Evolutionary conservation across 2,329 filamentous ascomycete species (phyloP).

Genomic region (Chrysosporium queenslandicum): DNA sequence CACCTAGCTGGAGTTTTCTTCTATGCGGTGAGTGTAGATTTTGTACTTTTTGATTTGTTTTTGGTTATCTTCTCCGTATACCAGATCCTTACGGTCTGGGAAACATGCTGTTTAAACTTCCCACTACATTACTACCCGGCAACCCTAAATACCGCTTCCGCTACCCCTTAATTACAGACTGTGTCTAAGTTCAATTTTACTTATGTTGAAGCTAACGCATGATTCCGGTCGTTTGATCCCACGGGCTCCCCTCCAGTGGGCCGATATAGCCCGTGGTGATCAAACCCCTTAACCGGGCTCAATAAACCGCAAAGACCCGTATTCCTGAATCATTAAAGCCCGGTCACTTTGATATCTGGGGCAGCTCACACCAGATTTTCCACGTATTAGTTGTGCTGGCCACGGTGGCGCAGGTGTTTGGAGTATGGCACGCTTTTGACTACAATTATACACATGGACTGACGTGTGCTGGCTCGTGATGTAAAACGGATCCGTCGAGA

Average conservation of each 20-base stretch:
- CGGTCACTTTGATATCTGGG: constrained; percentile 39
- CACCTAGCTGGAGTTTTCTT: constrained; percentile 20
- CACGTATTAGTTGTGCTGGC: constrained; percentile 39
- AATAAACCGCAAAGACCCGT: constrained; percentile 26
- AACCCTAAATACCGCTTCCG: too few relatives aligned
- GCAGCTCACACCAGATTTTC: constrained; percentile 41
- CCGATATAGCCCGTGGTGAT: not conserved
- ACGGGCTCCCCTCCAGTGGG: not conserved
- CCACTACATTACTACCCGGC: not conserved
- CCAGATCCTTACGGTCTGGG: not conserved
- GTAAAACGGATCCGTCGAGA: not conserved
- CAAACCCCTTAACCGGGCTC: not conserved
- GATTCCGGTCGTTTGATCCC: not conserved
- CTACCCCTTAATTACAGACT: too few relatives aligned
- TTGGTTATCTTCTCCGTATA: not conserved
- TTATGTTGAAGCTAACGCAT: not conserved
- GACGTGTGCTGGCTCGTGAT: not conserved
- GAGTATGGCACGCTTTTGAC: constrained; percentile 75
- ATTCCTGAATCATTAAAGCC: constrained; percentile 38
- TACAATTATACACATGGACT: constrained; percentile 53
- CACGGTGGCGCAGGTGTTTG: constrained; percentile 48
- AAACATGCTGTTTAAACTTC: not conserved
- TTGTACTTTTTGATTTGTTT: not conserved
- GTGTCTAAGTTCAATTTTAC: too few relatives aligned
- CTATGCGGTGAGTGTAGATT: constrained; percentile 19